Evolutionary conservation across 2,329 filamentous ascomycete genomes (phyloP).

Genomic region (Dactylellina haptotyla): DNA sequence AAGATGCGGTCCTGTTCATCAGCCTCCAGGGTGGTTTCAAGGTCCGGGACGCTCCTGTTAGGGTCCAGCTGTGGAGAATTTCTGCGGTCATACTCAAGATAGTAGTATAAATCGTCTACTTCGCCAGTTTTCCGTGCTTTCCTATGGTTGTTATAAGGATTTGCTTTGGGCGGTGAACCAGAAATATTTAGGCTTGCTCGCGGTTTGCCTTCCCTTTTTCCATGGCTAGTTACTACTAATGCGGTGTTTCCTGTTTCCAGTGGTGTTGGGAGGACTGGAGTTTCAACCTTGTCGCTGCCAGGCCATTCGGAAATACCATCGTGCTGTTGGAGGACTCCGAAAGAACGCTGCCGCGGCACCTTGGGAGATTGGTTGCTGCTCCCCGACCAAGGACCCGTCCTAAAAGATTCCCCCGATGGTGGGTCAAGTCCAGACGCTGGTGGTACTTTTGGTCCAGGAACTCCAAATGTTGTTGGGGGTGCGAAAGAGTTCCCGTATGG

Average conservation of each 20-base stretch:
- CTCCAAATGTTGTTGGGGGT: constrained; percentile 8
- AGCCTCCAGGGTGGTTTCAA: constrained; percentile 49
- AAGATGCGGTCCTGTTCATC: constrained; percentile 52
- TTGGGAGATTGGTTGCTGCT: constrained; percentile 1
- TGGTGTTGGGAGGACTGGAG: constrained; percentile 35
- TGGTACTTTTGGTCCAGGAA: constrained; percentile 22
- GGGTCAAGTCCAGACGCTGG: constrained; percentile 23
- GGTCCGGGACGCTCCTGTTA: constrained; percentile 42
- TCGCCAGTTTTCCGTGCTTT: constrained; percentile 50
- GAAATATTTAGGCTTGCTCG: constrained; percentile 36
- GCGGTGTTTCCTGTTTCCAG: constrained; percentile 26
- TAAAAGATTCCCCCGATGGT: constrained; percentile 30
- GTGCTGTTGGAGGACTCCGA: constrained; percentile 21
- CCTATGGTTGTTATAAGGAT: constrained; percentile 51
- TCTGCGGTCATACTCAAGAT: constrained; percentile 46
- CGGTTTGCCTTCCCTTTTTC: constrained; percentile 45
- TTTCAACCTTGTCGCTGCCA: constrained; percentile 35
- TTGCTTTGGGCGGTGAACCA: constrained; percentile 41
- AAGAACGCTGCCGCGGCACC: constrained; percentile 33
- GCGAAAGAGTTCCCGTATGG: constrained; percentile 35
- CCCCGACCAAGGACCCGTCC: constrained; percentile 19
- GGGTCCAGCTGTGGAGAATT: constrained; percentile 41
- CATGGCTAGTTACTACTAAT: constrained; percentile 23
- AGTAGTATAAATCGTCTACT: constrained; percentile 52
- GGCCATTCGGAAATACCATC: constrained; percentile 38